phyloP scores from a whole-genome alignment of 139 green algal species.

The Protoeuglena noctilucae region DNA sequence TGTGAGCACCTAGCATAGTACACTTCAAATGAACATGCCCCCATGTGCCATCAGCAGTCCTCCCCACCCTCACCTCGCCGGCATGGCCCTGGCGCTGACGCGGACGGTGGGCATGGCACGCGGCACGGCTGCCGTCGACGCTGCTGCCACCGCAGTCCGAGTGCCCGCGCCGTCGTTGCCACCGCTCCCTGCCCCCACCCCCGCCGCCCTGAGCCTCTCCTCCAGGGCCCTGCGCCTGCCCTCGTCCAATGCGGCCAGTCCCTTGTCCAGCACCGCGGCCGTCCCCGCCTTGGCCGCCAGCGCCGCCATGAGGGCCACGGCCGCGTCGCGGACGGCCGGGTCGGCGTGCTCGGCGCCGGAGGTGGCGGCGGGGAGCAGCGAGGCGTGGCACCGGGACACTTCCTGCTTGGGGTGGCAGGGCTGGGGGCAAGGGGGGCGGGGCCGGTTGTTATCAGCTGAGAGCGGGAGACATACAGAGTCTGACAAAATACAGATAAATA shows the following conservation, averaged over 20 bases:
- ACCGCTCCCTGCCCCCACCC: neutral
- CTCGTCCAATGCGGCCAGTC: slow-evolving; percentile 4
- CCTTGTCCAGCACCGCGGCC: slow-evolving; percentile 4
- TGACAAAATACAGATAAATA: neutral
- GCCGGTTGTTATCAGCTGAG: neutral
- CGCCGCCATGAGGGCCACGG: slow-evolving; percentile 45
- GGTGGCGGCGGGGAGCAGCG: slow-evolving; percentile 32
- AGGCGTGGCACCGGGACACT: neutral
- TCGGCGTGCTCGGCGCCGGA: slow-evolving; percentile 51
- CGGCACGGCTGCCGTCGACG: neutral
- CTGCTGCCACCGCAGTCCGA: neutral
- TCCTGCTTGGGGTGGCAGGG: neutral
- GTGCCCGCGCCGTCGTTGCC: slow-evolving; percentile 2
- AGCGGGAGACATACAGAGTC: neutral
- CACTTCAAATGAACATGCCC: too few relatives aligned
- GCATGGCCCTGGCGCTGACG: too few relatives aligned
- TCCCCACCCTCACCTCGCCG: too few relatives aligned
- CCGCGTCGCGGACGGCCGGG: slow-evolving; percentile 45
- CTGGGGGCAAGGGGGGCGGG: neutral
- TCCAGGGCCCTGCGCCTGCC: neutral
- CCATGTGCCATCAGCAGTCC: too few relatives aligned
- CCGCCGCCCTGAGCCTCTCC: neutral
- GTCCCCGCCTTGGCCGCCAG: slow-evolving; percentile 22
- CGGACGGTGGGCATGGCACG: neutral
- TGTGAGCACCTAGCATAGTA: too few relatives aligned